phyloP scores from a whole-genome alignment of 2,329 filamentous ascomycete species.

The Aspergillus fumigatiaffinis region DNA sequence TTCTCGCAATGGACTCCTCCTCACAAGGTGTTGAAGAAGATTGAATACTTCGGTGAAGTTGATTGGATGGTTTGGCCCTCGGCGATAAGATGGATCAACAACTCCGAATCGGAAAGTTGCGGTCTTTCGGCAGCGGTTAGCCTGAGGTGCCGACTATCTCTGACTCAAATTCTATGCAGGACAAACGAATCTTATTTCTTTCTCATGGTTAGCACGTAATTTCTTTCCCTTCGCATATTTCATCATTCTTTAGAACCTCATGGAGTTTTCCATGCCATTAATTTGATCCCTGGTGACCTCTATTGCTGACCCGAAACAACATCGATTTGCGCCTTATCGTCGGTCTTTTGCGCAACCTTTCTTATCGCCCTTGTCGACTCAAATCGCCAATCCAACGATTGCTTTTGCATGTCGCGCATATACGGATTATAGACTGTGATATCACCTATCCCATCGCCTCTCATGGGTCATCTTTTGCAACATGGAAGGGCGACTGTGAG shows the following conservation, averaged over 20 bases:
- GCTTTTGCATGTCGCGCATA: neutral
- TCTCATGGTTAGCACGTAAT: neutral
- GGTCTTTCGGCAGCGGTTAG: neutral
- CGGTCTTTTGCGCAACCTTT: neutral
- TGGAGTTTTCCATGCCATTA: neutral
- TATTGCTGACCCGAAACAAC: neutral
- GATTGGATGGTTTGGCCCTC: no score
- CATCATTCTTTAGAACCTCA: neutral
- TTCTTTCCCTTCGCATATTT: neutral
- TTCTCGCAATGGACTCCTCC: no score
- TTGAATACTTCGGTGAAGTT: no score
- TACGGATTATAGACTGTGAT: neutral
- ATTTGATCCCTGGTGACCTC: neutral
- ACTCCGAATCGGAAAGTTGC: constrained; percentile 1
- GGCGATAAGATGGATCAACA: no score
- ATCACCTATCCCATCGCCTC: neutral
- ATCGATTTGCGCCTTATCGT: neutral
- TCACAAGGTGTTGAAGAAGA: no score
- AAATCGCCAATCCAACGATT: neutral
- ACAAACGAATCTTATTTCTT: neutral
- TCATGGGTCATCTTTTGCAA: neutral
- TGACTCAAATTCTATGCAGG: neutral
- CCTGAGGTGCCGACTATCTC: neutral
- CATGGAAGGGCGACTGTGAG: neutral
- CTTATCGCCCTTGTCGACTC: neutral